Conservation (phyloP, 257 asterid genomes). For the Penstemon barbatus region DNA sequence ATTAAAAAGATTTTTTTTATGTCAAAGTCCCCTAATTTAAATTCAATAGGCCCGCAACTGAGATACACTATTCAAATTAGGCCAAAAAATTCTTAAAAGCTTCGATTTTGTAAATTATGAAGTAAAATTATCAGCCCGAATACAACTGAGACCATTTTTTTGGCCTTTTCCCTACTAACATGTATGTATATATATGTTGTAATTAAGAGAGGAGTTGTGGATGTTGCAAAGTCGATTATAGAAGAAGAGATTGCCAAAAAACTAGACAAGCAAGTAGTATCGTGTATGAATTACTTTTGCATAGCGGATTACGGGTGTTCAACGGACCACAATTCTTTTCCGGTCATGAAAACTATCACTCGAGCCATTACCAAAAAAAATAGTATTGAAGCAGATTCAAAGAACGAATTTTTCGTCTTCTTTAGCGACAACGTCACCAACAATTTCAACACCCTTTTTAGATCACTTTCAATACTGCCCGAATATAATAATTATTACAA, state of each 20-base stretch:
- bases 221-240: slow-evolving; percentile 22
- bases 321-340: slow-evolving; percentile 42
- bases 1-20: too few relatives aligned
- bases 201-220: slow-evolving; percentile 23
- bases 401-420: slow-evolving; percentile 15
- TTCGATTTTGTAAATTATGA: too few relatives aligned
- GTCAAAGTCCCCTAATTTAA: too few relatives aligned
- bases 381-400: not conserved
- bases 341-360: slow-evolving; percentile 29
- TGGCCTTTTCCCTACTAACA: too few relatives aligned
- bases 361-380: slow-evolving; percentile 22
- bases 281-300: not conserved
- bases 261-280: slow-evolving; percentile 2
- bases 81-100: too few relatives aligned
- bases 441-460: slow-evolving; percentile 39
- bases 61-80: too few relatives aligned
- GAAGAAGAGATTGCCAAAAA: slow-evolving; percentile 27
- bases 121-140: too few relatives aligned
- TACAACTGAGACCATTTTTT: too few relatives aligned
- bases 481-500: not conserved
- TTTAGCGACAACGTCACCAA: slow-evolving; percentile 34
- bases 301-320: slow-evolving; percentile 55
- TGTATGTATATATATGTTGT: not conserved
- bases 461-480: slow-evolving; percentile 12
- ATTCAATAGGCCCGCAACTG: too few relatives aligned